These are phyloP conservation scores for Exophiala oligosperma DNA, from an alignment of 2,329 filamentous ascomycete species.

Conservation along the genomic window DNA sequence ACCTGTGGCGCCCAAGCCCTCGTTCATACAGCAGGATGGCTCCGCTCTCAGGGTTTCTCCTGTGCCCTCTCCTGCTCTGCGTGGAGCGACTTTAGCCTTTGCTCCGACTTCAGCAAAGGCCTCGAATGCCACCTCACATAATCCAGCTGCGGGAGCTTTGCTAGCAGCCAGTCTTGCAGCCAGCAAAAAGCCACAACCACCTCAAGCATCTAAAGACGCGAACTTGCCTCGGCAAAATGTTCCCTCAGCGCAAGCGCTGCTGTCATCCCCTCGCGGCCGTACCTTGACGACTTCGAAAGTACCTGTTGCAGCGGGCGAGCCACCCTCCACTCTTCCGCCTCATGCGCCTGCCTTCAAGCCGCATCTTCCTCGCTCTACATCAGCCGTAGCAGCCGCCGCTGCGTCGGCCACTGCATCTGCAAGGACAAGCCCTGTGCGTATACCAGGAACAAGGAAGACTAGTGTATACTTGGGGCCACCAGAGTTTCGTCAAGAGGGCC, in stretches of 20 bases:
- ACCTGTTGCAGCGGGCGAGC: conserved; percentile 7
- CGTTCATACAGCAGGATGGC: conserved; percentile 22
- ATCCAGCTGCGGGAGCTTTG: conserved; percentile 24
- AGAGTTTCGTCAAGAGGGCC: conserved; percentile 5
- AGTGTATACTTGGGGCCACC: conserved; percentile 12
- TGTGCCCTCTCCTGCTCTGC: conserved; percentile 23
- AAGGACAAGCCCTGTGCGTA: conserved; percentile 23
- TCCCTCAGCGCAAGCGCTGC: conserved; percentile 4
- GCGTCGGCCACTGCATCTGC: conserved; percentile 24
- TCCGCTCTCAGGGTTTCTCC: conserved; percentile 13
- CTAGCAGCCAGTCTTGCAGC: conserved; percentile 22
- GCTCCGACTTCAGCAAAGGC: conserved; percentile 16
- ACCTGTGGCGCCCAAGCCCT: conserved; percentile 29
- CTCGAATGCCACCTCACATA: conserved; percentile 13
- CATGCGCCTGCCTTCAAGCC: conserved; percentile 9
- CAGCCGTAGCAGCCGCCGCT: conserved; percentile 23
- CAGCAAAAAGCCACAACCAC: conserved; percentile 14
- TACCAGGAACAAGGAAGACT: conserved; percentile 14
- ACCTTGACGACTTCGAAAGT: conserved; percentile 7
- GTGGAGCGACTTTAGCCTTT: conserved; percentile 27
- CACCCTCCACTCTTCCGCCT: conserved; percentile 13
- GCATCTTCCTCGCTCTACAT: conserved; percentile 21
- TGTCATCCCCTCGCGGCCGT: conserved; percentile 12
- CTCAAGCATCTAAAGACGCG: not conserved
- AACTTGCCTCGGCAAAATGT: not conserved